Base-by-base conservation (phyloP, 495 filamentous ascomycete genomes). In the Penicillium silybi region DNA sequence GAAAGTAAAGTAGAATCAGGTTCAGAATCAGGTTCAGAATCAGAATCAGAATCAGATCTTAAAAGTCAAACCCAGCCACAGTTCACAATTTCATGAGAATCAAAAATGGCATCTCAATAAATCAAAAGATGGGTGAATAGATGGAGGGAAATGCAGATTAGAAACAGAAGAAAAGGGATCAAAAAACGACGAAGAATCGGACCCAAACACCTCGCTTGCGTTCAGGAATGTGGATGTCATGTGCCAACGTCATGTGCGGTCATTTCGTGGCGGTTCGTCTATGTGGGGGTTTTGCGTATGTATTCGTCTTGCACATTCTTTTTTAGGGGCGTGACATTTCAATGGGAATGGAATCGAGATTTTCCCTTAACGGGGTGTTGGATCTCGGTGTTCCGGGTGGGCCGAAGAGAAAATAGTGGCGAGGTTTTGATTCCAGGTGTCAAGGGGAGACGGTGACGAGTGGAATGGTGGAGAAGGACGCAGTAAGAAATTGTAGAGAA, bases 221-320 rank as follows among this genome's bases (percentile, higher is more conserved):
- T 62, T 62, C 54, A 50, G 61, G 50, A 48, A 63, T 57, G 59
- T 32, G 29, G 29, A 32, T 32, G 29, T 32, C 48, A 46, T 17
- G 37, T 39, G 60, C 52, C 54, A 50, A 45, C 29, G 9, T 61
- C 59, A 63, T 60, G 56, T 45, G 62, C 60, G 44, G 57, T 66
- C 59, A 47, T 58, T 61, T 66, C 63, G 56, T 66, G 53, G 61
- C 57, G 52, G 63, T 58, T 66, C 61, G 57, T 66, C 63, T 64
- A 64, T 66, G 56, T 47, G 49, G 47, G 41, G 46, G n/a, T n/a
- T 43, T 56, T 42, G 62, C 59, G 52, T 65, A 53, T 65, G 53
- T 60, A 65, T 63, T 64, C 57, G 45, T 57, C 26, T 49, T 52
- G 62, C 58, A 57, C 56, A 58, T 61, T 62, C 54, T 58, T 61